Base-by-base conservation (phyloP, 805 yeast species). In the Suhomyces prunicola region DNA sequence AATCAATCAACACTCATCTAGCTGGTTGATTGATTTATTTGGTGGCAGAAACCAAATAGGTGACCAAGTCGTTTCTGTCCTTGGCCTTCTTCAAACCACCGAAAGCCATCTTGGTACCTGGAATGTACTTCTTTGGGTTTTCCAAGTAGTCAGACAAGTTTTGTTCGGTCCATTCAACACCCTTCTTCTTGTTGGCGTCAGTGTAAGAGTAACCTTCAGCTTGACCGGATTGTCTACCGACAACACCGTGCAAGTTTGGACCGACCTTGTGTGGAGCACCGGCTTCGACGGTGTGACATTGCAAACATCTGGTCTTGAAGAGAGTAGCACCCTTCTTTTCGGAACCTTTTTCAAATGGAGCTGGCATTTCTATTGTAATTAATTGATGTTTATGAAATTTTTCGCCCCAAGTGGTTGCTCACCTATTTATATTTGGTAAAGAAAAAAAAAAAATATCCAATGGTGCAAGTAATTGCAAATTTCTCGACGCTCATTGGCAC, bases 41-140 rank as follows among this genome's bases (percentile, higher is more conserved):
- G 65, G 79, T 74, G 56, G 79, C 79, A 35, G 57, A 54, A 49
- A 65, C 74, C 69, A 93, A 82, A 88, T 90, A 93, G 67, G 98
- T 84, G 70, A 93, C 79, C 76, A 94, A 81, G 76, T 94, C 98
- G 81, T 90, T 89, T 87, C 98, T 90, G 84, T 94, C 99, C 87
- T 91, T 93, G 62, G 91, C 87, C 85, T 94, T 94, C 92, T 94
- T 94, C 79, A 94, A 85, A 82, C 99, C 99, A 81, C 97, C 99
- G 69, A 93, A 94, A 62, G 99, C 98, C 99, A 94, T 94, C 88
- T 94, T 94, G 82, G 98, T 94, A 78, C 99, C 99, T 74, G 99
- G 99, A 66, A 94, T 91, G 84, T 91, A 94, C 83, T 94, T 94
- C 96, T 94, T 94, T 81, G 99, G 99, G 89, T 94, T 94, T 80